phyloP scores from a whole-genome alignment of 805 yeast species.

The Candida sanyiensis region DNA sequence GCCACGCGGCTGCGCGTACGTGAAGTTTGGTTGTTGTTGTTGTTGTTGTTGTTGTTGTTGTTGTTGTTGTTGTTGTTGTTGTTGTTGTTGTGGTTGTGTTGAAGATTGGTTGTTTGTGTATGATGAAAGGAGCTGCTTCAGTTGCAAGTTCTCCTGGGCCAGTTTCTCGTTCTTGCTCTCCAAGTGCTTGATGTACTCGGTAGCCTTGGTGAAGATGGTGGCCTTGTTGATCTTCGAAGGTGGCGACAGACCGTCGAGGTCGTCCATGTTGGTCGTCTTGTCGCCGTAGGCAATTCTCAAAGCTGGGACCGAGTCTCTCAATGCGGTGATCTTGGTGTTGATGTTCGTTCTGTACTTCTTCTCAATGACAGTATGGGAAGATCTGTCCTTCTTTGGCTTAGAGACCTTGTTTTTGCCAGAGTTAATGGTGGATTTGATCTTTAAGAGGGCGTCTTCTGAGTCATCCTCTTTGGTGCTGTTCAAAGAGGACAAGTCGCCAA shows the following conservation, averaged over 20 bases:
- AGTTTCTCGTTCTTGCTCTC: conserved; percentile 41
- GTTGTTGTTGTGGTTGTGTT: conserved; percentile 11
- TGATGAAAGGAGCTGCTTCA: conserved; percentile 26
- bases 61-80: conserved; percentile 10
- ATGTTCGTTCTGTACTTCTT: conserved; percentile 76
- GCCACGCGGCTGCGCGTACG: conserved; percentile 5
- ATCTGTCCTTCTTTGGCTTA: conserved; percentile 47
- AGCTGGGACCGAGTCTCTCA: conserved; percentile 75
- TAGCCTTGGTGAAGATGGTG: conserved; percentile 67
- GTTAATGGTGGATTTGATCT: background rate
- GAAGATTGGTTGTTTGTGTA: conserved; percentile 5
- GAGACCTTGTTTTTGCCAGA: conserved; percentile 21
- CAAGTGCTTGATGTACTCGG: conserved; percentile 72
- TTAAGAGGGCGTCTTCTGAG: background rate
- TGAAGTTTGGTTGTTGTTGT: conserved; percentile 9
- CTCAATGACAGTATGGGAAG: conserved; percentile 75
- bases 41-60: conserved; percentile 11
- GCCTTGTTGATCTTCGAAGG: conserved; percentile 75
- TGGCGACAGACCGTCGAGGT: conserved; percentile 70
- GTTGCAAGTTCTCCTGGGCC: conserved; percentile 45
- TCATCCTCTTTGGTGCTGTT: conserved; percentile 7
- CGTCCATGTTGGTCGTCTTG: conserved; percentile 37
- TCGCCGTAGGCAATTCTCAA: conserved; percentile 57
- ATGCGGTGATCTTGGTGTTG: conserved; percentile 60
- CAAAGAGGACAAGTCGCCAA: conserved; percentile 4